Conservation (phyloP, 73 alveolate genomes). For the Symbiodinium natans region DNA sequence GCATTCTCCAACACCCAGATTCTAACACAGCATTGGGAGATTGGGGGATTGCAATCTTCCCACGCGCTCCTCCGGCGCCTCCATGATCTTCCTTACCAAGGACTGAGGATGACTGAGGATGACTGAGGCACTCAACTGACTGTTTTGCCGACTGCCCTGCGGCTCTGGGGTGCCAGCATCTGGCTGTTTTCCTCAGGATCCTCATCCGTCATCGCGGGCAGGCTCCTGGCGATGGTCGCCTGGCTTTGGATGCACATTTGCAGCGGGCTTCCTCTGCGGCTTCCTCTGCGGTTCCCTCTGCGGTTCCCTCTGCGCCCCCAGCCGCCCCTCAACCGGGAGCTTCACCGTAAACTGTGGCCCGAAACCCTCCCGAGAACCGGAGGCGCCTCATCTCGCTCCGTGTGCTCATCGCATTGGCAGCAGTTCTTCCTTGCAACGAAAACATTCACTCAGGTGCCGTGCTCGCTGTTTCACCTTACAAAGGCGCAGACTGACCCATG, state of each 20-base stretch:
- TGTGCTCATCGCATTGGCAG: constrained; percentile 61
- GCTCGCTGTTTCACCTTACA: neutral
- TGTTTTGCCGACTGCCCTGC: too few species aligned
- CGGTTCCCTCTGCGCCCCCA: too few species aligned
- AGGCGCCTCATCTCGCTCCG: constrained; percentile 29
- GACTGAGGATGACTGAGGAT: too few species aligned
- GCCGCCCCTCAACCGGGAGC: too few species aligned
- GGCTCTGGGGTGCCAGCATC: neutral
- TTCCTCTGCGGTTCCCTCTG: too few species aligned
- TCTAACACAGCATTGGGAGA: too few species aligned
- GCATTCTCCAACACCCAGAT: neutral
- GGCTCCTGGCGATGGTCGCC: constrained; percentile 50
- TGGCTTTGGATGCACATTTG: neutral
- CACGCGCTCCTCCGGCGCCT: neutral
- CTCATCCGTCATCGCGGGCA: constrained; percentile 76
- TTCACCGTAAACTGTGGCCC: too few species aligned
- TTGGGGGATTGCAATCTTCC: neutral
- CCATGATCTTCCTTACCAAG: neutral
- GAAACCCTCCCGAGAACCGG: too few species aligned
- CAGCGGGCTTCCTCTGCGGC: too few species aligned
- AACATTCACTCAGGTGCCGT: too few species aligned
- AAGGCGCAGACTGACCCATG: neutral
- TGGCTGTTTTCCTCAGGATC: neutral
- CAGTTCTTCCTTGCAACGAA: constrained; percentile 13
- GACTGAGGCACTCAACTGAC: too few species aligned